Evolutionary conservation across 75 land plant species (phyloP).

Genomic region (Selaginella tamariscina): DNA sequence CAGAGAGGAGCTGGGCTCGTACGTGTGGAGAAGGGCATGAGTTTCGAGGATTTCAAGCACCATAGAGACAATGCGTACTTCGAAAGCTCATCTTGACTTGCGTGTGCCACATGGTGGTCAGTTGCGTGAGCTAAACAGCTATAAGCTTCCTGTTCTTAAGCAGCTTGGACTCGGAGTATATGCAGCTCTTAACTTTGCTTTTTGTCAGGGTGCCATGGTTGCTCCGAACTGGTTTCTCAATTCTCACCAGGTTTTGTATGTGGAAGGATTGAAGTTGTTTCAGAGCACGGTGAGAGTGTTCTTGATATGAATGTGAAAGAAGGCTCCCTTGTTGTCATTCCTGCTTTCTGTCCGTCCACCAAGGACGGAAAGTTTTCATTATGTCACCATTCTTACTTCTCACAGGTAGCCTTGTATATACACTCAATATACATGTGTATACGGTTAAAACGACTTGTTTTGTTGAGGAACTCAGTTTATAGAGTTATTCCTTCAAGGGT

Average conservation of each 20-base stretch:
- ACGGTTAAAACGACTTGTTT: neutral
- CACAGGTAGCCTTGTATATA: neutral
- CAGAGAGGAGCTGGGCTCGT: neutral
- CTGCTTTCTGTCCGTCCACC: neutral
- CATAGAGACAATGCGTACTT: neutral
- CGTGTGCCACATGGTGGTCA: slow-evolving; percentile 4
- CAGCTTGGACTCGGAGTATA: slow-evolving; percentile 3
- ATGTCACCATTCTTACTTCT: neutral
- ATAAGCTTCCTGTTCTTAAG: slow-evolving; percentile 6
- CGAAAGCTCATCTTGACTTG: neutral
- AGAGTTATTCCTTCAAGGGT: neutral
- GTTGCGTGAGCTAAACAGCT: slow-evolving; percentile 1
- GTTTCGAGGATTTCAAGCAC: neutral
- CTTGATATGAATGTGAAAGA: neutral
- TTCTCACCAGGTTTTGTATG: neutral
- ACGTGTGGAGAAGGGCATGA: neutral
- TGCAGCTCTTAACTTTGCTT: neutral
- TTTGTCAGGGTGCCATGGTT: slow-evolving; percentile 7
- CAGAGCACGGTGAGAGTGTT: neutral
- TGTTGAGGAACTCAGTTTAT: neutral
- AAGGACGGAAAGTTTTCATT: neutral
- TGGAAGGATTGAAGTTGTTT: slow-evolving; percentile 2
- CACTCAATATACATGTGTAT: neutral
- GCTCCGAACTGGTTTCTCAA: slow-evolving; percentile 1
- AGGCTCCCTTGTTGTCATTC: slow-evolving; percentile 6